Evolutionary conservation across 2,329 filamentous ascomycete genomes (phyloP).

Genomic region (Aaosphaeria pasadenensis): DNA sequence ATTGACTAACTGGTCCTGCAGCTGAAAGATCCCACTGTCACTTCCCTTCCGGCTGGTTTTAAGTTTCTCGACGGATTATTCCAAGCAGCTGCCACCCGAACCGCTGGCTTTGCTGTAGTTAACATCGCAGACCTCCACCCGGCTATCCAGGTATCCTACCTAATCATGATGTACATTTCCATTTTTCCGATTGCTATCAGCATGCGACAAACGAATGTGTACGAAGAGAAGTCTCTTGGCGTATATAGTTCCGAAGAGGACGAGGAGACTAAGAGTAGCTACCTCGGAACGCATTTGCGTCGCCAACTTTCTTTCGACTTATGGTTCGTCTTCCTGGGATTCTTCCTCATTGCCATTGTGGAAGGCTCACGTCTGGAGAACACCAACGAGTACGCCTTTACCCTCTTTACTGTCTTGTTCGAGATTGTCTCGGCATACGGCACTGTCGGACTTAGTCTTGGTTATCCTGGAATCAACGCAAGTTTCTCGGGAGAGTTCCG

Average conservation of each 20-base stretch:
- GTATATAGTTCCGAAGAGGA: conserved; percentile 59
- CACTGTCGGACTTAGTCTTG: conserved; percentile 87
- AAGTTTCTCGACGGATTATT: conserved; percentile 85
- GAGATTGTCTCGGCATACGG: conserved; percentile 54
- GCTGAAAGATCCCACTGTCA: conserved; percentile 70
- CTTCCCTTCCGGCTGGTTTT: conserved; percentile 65
- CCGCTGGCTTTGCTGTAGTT: conserved; percentile 83
- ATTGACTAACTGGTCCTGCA: conserved; percentile 28
- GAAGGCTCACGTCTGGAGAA: conserved; percentile 72
- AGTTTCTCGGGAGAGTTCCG: conserved; percentile 82
- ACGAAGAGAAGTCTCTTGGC: conserved; percentile 84
- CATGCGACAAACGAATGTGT: conserved; percentile 90
- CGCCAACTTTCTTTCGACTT: conserved; percentile 94
- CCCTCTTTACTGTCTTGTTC: conserved; percentile 46
- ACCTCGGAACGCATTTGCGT: conserved; percentile 87
- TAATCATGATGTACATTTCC: conserved; percentile 99
- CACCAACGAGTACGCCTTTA: conserved; percentile 52
- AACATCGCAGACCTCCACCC: conserved; percentile 77
- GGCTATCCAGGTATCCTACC: conserved; percentile 87
- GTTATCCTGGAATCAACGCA: conserved; percentile 71
- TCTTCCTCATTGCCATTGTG: conserved; percentile 88
- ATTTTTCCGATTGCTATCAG: conserved; percentile 96
- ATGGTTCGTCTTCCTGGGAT: conserved; percentile 93
- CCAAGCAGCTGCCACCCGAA: conserved; percentile 84
- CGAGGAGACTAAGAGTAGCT: conserved; percentile 65